Evolutionary conservation across 1,284 basidiomycete genomes (phyloP).

Genomic region (Microbotryum silenes-acaulis): DNA sequence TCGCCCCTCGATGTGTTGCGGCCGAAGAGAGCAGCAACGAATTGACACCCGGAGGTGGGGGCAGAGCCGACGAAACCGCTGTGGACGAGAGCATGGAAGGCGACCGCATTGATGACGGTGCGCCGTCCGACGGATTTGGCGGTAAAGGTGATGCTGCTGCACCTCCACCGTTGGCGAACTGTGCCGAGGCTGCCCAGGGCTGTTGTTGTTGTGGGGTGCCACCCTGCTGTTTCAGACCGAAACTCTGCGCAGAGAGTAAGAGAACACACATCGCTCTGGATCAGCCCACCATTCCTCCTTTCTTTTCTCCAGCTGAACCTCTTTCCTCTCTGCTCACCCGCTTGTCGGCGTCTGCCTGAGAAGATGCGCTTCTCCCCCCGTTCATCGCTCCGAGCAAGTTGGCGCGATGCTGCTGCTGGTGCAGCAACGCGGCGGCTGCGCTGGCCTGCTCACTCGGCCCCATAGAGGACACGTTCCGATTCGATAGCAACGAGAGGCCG

Average conservation of each 20-base stretch:
- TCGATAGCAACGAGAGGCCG: constrained; percentile 17
- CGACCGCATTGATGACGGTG: constrained; percentile 9
- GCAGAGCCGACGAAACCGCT: too few species aligned
- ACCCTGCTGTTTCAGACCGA: background rate
- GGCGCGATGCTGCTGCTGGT: constrained; percentile 28
- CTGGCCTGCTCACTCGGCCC: constrained; percentile 30
- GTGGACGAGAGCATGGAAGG: too few species aligned
- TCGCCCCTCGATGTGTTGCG: constrained; percentile 11
- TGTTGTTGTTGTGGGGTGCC: constrained; percentile 6
- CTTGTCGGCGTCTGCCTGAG: constrained; percentile 12
- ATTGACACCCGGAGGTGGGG: constrained; percentile 5
- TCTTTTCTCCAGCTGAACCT: background rate
- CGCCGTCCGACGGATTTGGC: constrained; percentile 1
- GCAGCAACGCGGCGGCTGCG: constrained; percentile 29
- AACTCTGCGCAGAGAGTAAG: background rate
- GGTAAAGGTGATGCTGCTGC: constrained; percentile 19
- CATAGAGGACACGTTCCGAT: constrained; percentile 3
- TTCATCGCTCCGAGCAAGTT: constrained; percentile 35
- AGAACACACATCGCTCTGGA: background rate
- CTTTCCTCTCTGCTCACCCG: constrained; percentile 5
- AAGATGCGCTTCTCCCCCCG: constrained; percentile 8
- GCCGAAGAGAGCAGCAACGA: constrained; percentile 10
- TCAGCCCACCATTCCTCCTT: constrained; percentile 6
- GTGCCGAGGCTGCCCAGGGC: too few species aligned
- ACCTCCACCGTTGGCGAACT: constrained; percentile 15